Conservation (phyloP, 2,329 filamentous ascomycete genomes). For the Neofusicoccum sp. region DNA sequence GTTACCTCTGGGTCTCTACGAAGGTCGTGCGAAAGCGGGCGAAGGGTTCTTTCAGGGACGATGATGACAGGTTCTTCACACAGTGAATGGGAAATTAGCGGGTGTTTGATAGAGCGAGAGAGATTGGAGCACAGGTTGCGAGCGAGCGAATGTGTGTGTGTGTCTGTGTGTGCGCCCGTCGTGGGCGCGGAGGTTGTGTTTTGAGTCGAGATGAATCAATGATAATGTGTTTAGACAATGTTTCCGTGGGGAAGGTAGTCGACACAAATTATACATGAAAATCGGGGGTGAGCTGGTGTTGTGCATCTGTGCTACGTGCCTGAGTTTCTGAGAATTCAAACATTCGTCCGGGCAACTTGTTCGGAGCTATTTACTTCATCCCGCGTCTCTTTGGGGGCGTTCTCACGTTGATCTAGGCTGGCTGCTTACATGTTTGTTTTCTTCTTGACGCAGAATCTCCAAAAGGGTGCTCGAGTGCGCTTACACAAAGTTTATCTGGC, state of each 20-base stretch:
- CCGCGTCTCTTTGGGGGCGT: no score
- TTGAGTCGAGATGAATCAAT: background rate
- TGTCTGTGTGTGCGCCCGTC: background rate
- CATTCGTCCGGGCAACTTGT: no score
- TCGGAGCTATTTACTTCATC: no score
- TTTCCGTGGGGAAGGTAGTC: background rate
- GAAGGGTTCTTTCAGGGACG: background rate
- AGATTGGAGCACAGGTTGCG: background rate
- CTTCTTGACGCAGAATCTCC: no score
- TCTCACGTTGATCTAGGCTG: no score
- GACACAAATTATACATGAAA: no score
- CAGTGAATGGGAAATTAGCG: background rate
- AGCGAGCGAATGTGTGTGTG: background rate
- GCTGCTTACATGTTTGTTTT: no score
- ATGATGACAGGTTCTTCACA: background rate
- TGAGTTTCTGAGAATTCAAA: no score
- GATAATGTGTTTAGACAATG: constrained; percentile 5
- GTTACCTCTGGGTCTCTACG: background rate
- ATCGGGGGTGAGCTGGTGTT: no score
- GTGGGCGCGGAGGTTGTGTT: background rate
- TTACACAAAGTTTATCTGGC: no score
- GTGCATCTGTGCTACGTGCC: no score
- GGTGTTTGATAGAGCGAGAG: constrained; percentile 8
- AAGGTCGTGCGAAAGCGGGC: background rate
- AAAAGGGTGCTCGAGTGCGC: no score